phyloP scores from a whole-genome alignment of 2,329 filamentous ascomycete genomes.

The Xylariaceae sp. region DNA sequence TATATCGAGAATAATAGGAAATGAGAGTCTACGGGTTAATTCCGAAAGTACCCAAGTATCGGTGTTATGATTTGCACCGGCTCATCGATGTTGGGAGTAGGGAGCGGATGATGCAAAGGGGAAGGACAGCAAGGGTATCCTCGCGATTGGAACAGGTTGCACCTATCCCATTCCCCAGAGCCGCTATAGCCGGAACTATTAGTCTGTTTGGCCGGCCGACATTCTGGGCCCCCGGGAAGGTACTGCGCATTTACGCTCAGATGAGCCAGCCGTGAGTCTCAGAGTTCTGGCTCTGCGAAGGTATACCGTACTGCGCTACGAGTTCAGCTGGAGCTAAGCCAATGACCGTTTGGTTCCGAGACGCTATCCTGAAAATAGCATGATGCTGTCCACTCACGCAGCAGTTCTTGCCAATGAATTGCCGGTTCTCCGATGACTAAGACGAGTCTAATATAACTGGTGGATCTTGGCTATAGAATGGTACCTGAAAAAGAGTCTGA shows the following conservation, averaged over 20 bases:
- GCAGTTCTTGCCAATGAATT: neutral
- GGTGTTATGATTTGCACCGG: too few species aligned
- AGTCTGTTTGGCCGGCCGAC: neutral
- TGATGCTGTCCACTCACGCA: neutral
- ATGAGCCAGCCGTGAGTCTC: neutral
- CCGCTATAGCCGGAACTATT: neutral
- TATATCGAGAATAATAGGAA: neutral
- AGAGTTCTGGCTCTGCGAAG: neutral
- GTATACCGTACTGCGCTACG: too few species aligned
- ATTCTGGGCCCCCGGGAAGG: neutral
- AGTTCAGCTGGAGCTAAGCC: neutral
- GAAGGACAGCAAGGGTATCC: neutral
- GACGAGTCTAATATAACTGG: neutral
- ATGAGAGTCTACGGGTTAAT: neutral
- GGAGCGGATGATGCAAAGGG: neutral
- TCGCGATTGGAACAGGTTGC: neutral
- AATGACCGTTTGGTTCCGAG: neutral
- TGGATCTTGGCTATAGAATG: neutral
- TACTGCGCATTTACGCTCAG: neutral
- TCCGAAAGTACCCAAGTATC: too few species aligned
- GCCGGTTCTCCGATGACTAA: neutral
- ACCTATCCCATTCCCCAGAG: neutral
- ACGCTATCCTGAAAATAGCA: neutral
- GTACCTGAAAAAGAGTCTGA: neutral
- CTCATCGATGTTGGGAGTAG: neutral